A percentile compares a stretch with the other conserved stretches of the same genome.
Conservation (phyloP, 2,329 filamentous ascomycete genomes). For the Diatrype stigma region DNA sequence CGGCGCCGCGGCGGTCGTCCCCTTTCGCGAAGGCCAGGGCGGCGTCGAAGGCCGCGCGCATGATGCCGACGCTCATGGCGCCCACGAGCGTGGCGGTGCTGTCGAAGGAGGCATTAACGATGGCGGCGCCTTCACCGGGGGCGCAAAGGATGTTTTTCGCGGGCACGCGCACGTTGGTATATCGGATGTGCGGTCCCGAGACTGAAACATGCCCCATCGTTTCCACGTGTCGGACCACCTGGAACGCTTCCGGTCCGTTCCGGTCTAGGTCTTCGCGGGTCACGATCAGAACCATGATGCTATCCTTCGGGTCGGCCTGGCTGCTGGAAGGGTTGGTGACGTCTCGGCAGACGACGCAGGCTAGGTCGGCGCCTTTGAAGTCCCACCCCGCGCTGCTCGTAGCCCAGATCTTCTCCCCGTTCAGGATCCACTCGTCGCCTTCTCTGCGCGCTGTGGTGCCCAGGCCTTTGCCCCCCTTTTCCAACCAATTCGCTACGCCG, state of each 20-base stretch:
- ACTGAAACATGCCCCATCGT: slow-evolving; percentile 43
- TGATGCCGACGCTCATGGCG: slow-evolving; percentile 50
- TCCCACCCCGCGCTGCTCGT: slow-evolving; percentile 53
- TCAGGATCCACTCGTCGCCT: slow-evolving; percentile 47
- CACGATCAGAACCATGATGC: slow-evolving; percentile 46
- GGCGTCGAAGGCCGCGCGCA: slow-evolving; percentile 49
- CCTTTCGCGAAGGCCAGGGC: slow-evolving; percentile 45
- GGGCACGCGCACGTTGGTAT: slow-evolving; percentile 44
- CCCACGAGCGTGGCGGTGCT: slow-evolving; percentile 44
- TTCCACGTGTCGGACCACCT: slow-evolving; percentile 41
- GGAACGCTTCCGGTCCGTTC: slow-evolving; percentile 39
- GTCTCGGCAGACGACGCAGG: slow-evolving; percentile 48
- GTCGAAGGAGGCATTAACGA: slow-evolving; percentile 42
- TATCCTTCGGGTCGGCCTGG: slow-evolving; percentile 18
- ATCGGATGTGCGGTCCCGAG: slow-evolving; percentile 45
- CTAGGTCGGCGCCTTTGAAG: slow-evolving; percentile 44
- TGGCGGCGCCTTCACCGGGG: slow-evolving; percentile 37
- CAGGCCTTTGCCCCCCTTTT: slow-evolving; percentile 44
- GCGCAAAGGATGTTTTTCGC: slow-evolving; percentile 40
- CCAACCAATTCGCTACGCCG: slow-evolving; percentile 49
- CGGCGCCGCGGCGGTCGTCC: slow-evolving; percentile 40
- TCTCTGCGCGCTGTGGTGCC: slow-evolving; percentile 43
- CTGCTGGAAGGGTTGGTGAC: slow-evolving; percentile 11
- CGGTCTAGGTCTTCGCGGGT: slow-evolving; percentile 42
- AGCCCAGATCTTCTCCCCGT: slow-evolving; percentile 54